A percentile compares a stretch with the other conserved stretches of the same genome.
Evolutionary conservation across 768 basidiomycete genomes (phyloP).

Genomic region (Lactifluus hygrophoroides): DNA sequence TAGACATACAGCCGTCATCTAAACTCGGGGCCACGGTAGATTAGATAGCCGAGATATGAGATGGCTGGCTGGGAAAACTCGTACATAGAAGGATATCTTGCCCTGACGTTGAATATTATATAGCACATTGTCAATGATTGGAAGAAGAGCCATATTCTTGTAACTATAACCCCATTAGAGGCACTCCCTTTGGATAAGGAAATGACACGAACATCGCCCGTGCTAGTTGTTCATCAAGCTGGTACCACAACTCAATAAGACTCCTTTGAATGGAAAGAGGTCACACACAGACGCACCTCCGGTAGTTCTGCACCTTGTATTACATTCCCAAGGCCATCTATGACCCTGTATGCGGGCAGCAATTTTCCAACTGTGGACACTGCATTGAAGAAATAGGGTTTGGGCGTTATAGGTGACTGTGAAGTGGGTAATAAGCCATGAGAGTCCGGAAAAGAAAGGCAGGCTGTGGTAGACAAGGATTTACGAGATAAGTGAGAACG

Average conservation of each 20-base stretch:
- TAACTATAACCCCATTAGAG: conserved; percentile 37
- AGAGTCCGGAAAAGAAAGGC: conserved; percentile 18
- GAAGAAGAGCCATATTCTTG: conserved; percentile 71
- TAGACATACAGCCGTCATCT: conserved; percentile 76
- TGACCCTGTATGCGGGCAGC: conserved; percentile 80
- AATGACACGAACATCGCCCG: conserved; percentile 42
- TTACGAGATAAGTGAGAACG: conserved; percentile 6
- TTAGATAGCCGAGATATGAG: background rate
- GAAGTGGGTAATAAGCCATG: conserved; percentile 35
- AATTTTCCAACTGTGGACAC: conserved; percentile 49
- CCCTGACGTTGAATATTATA: conserved; percentile 93
- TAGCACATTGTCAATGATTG: conserved; percentile 78
- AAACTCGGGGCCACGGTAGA: conserved; percentile 4
- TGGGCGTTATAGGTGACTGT: conserved; percentile 55
- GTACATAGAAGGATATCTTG: conserved; percentile 83
- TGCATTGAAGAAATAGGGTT: conserved; percentile 74
- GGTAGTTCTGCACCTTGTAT: conserved; percentile 69
- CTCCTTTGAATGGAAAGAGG: background rate
- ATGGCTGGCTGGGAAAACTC: conserved; percentile 24
- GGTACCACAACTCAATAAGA: background rate
- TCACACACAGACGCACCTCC: conserved; percentile 40
- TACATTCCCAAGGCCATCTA: conserved; percentile 71
- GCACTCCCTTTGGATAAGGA: background rate
- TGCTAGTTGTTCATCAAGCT: conserved; percentile 66
- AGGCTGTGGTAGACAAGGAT: conserved; percentile 18